phyloP scores from a whole-genome alignment of 2,329 filamentous ascomycete genomes.

The Aspergillus piperis region DNA sequence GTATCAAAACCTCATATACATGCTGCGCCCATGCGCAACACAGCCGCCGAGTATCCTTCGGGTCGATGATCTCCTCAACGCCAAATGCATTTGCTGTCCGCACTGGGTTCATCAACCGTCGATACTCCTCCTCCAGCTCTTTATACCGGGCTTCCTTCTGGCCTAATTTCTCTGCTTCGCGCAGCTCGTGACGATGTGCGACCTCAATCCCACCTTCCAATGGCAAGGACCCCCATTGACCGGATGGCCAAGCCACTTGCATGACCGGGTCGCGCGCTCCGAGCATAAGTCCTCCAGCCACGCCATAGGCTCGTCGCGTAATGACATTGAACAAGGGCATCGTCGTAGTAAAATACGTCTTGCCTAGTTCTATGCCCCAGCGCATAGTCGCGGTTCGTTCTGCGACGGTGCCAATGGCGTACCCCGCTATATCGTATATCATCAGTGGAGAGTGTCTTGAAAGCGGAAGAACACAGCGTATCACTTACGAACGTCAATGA shows the following conservation, averaged over 20 bases:
- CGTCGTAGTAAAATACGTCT: conserved; percentile 64
- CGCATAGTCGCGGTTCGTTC: conserved; percentile 66
- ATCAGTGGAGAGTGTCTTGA: too few relatives aligned
- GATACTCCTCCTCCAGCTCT: conserved; percentile 62
- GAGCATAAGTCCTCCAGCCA: conserved; percentile 66
- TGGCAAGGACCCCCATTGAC: conserved; percentile 64
- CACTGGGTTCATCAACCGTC: conserved; percentile 64
- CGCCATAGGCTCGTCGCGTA: conserved; percentile 62
- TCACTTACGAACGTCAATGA: conserved; percentile 59
- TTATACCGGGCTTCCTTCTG: conserved; percentile 55
- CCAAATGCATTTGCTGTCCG: conserved; percentile 65
- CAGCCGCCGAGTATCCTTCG: conserved; percentile 58
- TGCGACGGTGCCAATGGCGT: conserved; percentile 64
- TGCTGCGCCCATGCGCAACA: conserved; percentile 58
- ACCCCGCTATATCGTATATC: conserved; percentile 47
- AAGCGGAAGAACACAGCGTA: neutral
- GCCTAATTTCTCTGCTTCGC: conserved; percentile 55
- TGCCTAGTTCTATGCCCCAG: conserved; percentile 62
- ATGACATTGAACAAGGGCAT: conserved; percentile 66
- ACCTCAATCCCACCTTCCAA: conserved; percentile 67
- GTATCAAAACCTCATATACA: conserved; percentile 57
- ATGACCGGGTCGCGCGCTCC: conserved; percentile 62
- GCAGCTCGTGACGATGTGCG: conserved; percentile 61
- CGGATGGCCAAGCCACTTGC: conserved; percentile 65
- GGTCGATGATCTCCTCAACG: conserved; percentile 66